Evolutionary conservation across 129 eudicot species (phyloP).

Genomic region (Artemisia argyi): DNA sequence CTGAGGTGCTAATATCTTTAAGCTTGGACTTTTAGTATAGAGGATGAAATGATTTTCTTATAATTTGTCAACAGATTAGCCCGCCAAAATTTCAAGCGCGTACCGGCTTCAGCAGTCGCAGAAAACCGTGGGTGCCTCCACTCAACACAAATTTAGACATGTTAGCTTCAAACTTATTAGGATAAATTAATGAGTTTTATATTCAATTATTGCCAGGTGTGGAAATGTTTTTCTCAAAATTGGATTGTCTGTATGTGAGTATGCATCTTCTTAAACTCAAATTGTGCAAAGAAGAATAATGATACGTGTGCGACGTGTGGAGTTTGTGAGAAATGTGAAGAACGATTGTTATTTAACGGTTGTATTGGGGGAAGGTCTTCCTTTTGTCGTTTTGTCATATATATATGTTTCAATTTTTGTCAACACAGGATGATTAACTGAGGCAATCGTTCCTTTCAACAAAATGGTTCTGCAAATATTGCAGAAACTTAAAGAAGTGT

Average conservation of each 20-base stretch:
- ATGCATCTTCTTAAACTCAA: slow-evolving; percentile 46
- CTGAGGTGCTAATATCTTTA: slow-evolving; percentile 39
- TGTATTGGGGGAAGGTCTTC: neutral
- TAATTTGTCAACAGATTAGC: slow-evolving; percentile 54
- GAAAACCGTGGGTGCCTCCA: slow-evolving; percentile 67
- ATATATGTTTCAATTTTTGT: no score
- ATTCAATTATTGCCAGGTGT: slow-evolving; percentile 44
- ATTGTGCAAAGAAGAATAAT: slow-evolving; percentile 54
- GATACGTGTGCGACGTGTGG: slow-evolving; percentile 36
- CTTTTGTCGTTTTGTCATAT: neutral
- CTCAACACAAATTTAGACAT: neutral
- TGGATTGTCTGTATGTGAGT: slow-evolving; percentile 74
- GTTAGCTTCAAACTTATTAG: neutral
- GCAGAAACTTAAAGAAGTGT: neutral
- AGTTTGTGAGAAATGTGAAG: slow-evolving; percentile 63
- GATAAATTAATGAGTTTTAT: neutral
- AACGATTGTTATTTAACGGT: slow-evolving; percentile 49
- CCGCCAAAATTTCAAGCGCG: slow-evolving; percentile 82
- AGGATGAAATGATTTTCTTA: slow-evolving; percentile 6
- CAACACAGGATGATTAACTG: no score
- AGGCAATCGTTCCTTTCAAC: neutral
- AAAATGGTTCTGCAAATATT: neutral
- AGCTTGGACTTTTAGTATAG: neutral
- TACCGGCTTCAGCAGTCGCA: slow-evolving; percentile 74
- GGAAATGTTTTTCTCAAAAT: slow-evolving; percentile 60